These are phyloP conservation scores for Venturia asperata DNA, from an alignment of 2,329 filamentous ascomycete genomes.

Conservation along the genomic window DNA sequence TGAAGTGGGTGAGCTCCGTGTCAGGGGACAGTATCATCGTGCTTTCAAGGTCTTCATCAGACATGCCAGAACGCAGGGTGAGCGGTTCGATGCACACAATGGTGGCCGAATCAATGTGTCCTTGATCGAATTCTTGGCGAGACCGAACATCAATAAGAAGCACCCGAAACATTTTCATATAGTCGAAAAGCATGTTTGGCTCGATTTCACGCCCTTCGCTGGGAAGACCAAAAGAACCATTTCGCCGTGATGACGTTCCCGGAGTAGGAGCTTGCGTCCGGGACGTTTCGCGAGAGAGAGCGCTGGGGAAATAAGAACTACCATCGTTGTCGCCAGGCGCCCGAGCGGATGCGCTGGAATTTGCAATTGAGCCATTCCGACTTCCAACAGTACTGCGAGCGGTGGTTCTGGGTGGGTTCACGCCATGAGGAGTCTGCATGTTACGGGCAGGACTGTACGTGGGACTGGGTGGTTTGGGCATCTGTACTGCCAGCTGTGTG, in stretches of 20 bases:
- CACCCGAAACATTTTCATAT: slow-evolving; percentile 60
- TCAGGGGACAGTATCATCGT: slow-evolving; percentile 63
- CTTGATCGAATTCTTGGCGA: slow-evolving; percentile 74
- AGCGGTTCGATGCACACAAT: slow-evolving; percentile 90
- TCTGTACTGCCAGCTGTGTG: slow-evolving; percentile 45
- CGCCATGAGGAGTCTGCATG: slow-evolving; percentile 57
- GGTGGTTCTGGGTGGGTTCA: slow-evolving; percentile 58
- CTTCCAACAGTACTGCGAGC: slow-evolving; percentile 55
- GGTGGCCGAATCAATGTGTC: slow-evolving; percentile 76
- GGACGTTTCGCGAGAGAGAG: slow-evolving; percentile 18
- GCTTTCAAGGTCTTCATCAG: slow-evolving; percentile 58
- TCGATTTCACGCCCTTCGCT: slow-evolving; percentile 54
- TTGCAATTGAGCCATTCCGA: slow-evolving; percentile 44
- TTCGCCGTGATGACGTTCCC: slow-evolving; percentile 14
- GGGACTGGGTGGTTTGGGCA: slow-evolving; percentile 66
- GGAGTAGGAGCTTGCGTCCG: slow-evolving; percentile 19
- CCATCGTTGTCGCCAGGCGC: slow-evolving; percentile 32
- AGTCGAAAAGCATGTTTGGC: slow-evolving; percentile 62
- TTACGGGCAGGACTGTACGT: slow-evolving; percentile 74
- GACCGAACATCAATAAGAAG: slow-evolving; percentile 80
- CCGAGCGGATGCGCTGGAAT: slow-evolving; percentile 31
- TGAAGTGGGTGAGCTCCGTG: slow-evolving; percentile 70
- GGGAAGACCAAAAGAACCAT: slow-evolving; percentile 43
- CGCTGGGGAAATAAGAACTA: slow-evolving; percentile 38
- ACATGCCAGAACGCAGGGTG: slow-evolving; percentile 59